Conservation (phyloP, 345 rosid species). For the Boechera stricta region DNA sequence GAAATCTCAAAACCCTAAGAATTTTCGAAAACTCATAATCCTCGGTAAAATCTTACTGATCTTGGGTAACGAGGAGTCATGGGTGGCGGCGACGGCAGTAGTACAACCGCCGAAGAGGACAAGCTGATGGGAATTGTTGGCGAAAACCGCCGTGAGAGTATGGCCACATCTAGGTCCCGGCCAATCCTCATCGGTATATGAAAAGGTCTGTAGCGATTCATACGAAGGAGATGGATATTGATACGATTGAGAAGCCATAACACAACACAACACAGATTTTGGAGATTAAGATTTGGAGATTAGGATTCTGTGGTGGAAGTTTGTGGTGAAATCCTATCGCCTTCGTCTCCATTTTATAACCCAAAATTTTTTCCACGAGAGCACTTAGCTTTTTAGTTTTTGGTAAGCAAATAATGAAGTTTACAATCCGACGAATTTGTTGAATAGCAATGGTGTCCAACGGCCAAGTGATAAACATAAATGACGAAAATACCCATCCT, state of each 20-base stretch:
- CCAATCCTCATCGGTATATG: constrained; percentile 67
- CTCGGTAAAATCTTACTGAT: constrained; percentile 53
- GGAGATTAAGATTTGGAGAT: neutral
- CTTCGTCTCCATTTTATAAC: constrained; percentile 21
- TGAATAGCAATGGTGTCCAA: neutral
- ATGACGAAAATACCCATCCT: neutral
- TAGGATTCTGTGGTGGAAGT: neutral
- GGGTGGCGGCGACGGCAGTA: constrained; percentile 62
- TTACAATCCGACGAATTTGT: neutral
- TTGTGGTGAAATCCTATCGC: neutral
- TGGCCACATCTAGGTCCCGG: constrained; percentile 87
- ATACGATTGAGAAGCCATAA: constrained; percentile 50
- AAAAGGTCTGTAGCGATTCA: constrained; percentile 53
- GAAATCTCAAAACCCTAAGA: neutral
- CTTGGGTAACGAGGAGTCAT: constrained; percentile 62
- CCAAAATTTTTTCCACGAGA: neutral
- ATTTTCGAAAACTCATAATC: neutral
- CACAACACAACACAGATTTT: neutral
- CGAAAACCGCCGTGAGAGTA: constrained; percentile 72
- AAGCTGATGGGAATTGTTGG: constrained; percentile 50
- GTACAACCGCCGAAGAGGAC: constrained; percentile 90
- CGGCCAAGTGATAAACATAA: neutral
- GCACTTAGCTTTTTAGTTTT: neutral
- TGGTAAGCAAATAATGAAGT: constrained; percentile 19
- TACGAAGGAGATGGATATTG: constrained; percentile 62